Base-by-base conservation (phyloP, 1,284 basidiomycete genomes). In the Ustilago crameri region DNA sequence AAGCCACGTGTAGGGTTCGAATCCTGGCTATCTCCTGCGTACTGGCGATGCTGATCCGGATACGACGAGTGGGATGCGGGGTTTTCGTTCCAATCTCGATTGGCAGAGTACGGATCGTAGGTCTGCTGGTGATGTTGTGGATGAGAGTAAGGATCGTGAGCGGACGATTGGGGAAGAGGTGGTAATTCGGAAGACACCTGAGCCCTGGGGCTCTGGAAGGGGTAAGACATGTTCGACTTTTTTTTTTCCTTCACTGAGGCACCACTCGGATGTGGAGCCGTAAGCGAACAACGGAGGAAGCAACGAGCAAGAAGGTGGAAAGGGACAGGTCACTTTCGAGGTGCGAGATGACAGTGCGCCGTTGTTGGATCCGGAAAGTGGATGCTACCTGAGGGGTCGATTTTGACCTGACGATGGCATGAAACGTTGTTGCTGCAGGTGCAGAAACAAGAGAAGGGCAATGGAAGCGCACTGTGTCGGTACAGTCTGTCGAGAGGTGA, bases 141-240 rank as follows among this genome's bases (percentile, higher is more conserved):
- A n/a, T 49, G 14, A 30, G 46, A 47, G 43, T 59, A 61, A 17
- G 61, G 48, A 58, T 74, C 61, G 65, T 65, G 55, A 3, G 53
- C 14, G 38, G 63, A 46, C 5, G 44, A 30, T 42, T 59, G 45
- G 47, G 63, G 17, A 41, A 3, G 5, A 4, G 50, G 56, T 35
- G 51, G 55, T 22, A 61, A 56, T 41, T 49, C 32, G 18, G 61
- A 64, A 38, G 69, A 62, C 15, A 52, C 51, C 40, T 59, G 59
- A 2, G 65, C 61, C 32, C 32, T 38, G 24, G 60, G 60, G 40
- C 63, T 72, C 26, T 51, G 63, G 27, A 76, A 75, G 9, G 74
- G 49, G 54, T 74, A 76, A 30, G 74, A 63, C 64, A 58, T 71
- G 47, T 35, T 51, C 45, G 41, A 20, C 9, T 24, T 35, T 2